Percentiles rank a stretch among this genome's conserved stretches.
These are phyloP conservation scores for Blastocystis hominis DNA, from an alignment of 352 stramenopile species.

Conservation along the genomic window DNA sequence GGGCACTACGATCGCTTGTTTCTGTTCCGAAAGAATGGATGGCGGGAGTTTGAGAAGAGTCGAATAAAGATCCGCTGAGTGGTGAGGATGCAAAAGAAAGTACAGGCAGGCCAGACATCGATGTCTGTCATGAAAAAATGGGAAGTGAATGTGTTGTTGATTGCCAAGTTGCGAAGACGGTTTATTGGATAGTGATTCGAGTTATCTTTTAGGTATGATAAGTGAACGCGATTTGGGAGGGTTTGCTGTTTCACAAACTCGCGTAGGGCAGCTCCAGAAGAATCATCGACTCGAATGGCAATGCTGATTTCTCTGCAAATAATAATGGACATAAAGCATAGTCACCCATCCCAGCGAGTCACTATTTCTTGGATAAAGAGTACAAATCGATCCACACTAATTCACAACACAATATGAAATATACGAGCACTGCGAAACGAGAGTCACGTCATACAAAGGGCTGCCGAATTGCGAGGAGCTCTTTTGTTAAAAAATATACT, in stretches of 20 bases:
- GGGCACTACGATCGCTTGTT: constrained; percentile 33
- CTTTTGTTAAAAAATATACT: not conserved
- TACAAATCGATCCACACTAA: not conserved
- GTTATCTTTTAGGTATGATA: not conserved
- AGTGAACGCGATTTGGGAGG: not conserved
- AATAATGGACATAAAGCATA: not conserved
- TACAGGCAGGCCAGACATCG: constrained; percentile 28
- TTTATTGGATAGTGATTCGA: constrained; percentile 52
- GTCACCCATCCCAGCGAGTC: not conserved
- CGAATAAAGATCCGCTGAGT: constrained; percentile 1
- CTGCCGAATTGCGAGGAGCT: not conserved
- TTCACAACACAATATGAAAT: not conserved
- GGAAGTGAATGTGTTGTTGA: not conserved
- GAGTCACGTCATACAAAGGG: not conserved
- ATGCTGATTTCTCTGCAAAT: not conserved
- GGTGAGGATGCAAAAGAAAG: not conserved
- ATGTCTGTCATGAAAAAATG: constrained; percentile 48
- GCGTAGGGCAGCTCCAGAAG: not conserved
- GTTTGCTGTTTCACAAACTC: not conserved
- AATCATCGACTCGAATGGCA: not conserved
- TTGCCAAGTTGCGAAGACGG: constrained; percentile 23
- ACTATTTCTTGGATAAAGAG: not conserved
- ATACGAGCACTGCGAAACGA: not conserved
- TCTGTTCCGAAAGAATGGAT: not conserved
- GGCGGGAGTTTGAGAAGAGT: not conserved